Evolutionary conservation across 495 filamentous ascomycete species (phyloP).

Genomic region (Staphylotrichum tortipilum): DNA sequence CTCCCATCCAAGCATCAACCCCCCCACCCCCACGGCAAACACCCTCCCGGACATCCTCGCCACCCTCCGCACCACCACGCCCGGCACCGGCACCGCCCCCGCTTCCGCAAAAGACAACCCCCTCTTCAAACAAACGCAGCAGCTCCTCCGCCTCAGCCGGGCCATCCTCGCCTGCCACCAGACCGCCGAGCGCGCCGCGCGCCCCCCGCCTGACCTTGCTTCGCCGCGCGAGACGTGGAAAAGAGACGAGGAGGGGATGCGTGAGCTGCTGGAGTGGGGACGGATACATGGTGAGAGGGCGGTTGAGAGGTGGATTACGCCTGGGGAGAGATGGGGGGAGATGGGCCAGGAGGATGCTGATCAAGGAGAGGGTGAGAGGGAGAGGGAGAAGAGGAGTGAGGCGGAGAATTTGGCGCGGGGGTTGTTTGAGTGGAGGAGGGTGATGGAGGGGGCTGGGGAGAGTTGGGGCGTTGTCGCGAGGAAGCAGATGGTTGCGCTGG

Average conservation of each 20-base stretch:
- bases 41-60: background rate
- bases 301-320: constrained; percentile 25
- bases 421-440: constrained; percentile 28
- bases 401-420: constrained; percentile 21
- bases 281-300: constrained; percentile 26
- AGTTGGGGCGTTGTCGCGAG: constrained; percentile 30
- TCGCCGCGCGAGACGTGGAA: constrained; percentile 27
- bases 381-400: constrained; percentile 18
- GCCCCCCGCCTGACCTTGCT: background rate
- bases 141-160: constrained; percentile 11
- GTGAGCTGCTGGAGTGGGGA: constrained; percentile 26
- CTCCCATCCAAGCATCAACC: background rate
- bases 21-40: background rate
- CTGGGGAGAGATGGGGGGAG: background rate
- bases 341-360: background rate
- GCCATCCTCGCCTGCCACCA: constrained; percentile 16
- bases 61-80: background rate
- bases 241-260: constrained; percentile 27
- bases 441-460: constrained; percentile 11
- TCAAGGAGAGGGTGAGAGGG: background rate
- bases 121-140: constrained; percentile 11
- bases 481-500: constrained; percentile 28
- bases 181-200: constrained; percentile 8
- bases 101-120: constrained; percentile 9
- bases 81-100: too few relatives aligned